phyloP scores from a whole-genome alignment of 768 basidiomycete species.

The Suillus brevipes region DNA sequence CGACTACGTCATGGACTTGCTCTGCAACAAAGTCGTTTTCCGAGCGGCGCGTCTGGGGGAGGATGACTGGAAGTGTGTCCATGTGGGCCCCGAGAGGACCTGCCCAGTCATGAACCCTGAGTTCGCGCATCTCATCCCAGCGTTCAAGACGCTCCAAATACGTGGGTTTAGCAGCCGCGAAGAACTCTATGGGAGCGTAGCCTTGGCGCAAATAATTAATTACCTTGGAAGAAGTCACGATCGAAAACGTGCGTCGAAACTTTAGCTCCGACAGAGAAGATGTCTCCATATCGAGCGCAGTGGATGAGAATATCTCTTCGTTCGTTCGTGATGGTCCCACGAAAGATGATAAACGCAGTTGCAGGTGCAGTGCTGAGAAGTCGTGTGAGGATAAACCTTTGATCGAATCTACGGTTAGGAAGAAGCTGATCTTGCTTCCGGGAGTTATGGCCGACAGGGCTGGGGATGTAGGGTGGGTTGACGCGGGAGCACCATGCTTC shows the following conservation, averaged over 20 bases:
- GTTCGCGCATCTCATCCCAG: conserved; percentile 93
- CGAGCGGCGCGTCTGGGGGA: conserved; percentile 84
- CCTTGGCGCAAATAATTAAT: conserved; percentile 69
- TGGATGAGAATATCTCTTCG: conserved; percentile 83
- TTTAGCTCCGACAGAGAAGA: conserved; percentile 76
- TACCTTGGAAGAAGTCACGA: conserved; percentile 74
- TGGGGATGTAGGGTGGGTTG: conserved; percentile 78
- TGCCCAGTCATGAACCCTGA: conserved; percentile 47
- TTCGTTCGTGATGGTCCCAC: conserved; percentile 65
- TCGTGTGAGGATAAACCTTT: conserved; percentile 90
- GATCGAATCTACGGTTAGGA: conserved; percentile 81
- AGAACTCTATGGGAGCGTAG: conserved; percentile 89
- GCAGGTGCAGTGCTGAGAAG: conserved; percentile 82
- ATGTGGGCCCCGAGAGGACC: conserved; percentile 28
- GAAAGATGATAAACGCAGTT: conserved; percentile 86
- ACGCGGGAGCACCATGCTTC: conserved; percentile 60
- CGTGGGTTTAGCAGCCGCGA: conserved; percentile 75
- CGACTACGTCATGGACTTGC: conserved; percentile 89
- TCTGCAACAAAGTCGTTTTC: conserved; percentile 90
- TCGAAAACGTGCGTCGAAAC: conserved; percentile 80
- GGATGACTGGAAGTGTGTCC: conserved; percentile 42
- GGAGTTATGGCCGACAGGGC: conserved; percentile 63
- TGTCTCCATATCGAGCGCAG: conserved; percentile 69
- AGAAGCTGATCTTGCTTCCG: conserved; percentile 83
- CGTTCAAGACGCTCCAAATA: conserved; percentile 88